Evolutionary conservation across 805 yeast species (phyloP), one percentile per base, ranked within the genome.

Genomic region (Zygosaccharomyces bisporus): DNA sequence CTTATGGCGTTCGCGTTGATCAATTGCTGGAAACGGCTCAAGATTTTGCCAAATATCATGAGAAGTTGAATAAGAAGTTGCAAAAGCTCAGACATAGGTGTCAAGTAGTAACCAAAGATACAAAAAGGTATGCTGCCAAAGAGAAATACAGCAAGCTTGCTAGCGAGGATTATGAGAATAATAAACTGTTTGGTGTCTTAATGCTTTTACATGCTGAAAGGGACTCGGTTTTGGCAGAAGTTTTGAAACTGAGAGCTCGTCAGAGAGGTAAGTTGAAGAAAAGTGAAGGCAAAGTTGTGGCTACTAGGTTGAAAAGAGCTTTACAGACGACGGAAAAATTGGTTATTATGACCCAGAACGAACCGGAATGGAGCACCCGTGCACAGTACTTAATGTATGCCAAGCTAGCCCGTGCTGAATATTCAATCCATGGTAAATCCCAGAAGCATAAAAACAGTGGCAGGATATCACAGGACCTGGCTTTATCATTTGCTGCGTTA

Each of bases 121-220:
- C 93, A 18, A 81, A 77, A 60, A 73, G 78, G 56, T 84, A 81
- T 63, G 58, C 67, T 25, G 60, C 67, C 13, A 75, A 76, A 47
- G 75, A 73, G 46, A 70, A 75, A 52, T 71, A 71, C 4, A 64
- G 76, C 27, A 63, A 67, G 23, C 71, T 85, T 20, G 56, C 72
- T 1, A 44, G 66, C 0, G 79, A 71, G 6, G 75, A 78, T 45
- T 81, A 81, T 4, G 49, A 61, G 16, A 78, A 86, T 54, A 61
- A 64, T 9, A 68, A 74, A 49, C 49, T 64, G 25, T 78, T 68
- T 57, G 91, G 82, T 25, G 70, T 73, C 31, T 65, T 88, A 19
- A 63, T 79, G n/a, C 67, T 89, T 18, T 69, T 79, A 45, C 74
- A 75, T n/a, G 80, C 84, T 1, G 98, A 93, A 64, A 76, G 96